phyloP scores from a whole-genome alignment of 208 protist species.

The Porcisia deanei region DNA sequence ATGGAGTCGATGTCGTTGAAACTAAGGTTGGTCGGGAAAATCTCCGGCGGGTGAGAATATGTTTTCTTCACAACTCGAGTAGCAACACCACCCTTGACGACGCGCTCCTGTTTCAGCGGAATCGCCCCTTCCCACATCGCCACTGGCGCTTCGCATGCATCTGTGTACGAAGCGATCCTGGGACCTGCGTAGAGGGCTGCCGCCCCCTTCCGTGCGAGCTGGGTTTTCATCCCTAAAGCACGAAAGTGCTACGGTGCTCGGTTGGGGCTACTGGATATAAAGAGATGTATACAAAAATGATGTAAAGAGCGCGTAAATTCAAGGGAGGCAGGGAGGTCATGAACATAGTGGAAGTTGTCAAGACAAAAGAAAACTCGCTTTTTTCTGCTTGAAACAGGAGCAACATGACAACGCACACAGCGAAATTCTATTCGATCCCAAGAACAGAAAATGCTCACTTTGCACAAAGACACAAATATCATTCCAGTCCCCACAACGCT shows the following conservation, averaged over 20 bases:
- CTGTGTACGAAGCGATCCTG: slow-evolving; percentile 72
- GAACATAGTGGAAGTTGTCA: no score
- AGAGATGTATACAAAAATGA: neutral
- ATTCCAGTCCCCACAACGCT: neutral
- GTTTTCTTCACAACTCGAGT: slow-evolving; percentile 67
- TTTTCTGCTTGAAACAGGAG: no score
- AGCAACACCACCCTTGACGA: slow-evolving; percentile 48
- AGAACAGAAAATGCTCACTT: no score
- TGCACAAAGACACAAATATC: neutral
- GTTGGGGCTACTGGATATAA: neutral
- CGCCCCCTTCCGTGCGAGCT: slow-evolving; percentile 49
- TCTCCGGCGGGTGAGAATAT: slow-evolving; percentile 81
- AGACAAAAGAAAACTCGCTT: no score
- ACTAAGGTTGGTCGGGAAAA: slow-evolving; percentile 51
- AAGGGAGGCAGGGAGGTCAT: no score
- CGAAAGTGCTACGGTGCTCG: neutral
- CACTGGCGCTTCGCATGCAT: slow-evolving; percentile 86
- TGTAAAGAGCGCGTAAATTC: neutral
- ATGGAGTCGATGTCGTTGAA: slow-evolving; percentile 91
- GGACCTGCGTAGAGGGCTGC: slow-evolving; percentile 62
- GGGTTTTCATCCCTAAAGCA: slow-evolving; percentile 42
- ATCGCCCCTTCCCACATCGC: slow-evolving; percentile 88
- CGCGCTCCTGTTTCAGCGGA: slow-evolving; percentile 69
- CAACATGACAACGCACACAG: no score
- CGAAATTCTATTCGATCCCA: no score